Conservation (phyloP, 441 rosid genomes). For the Metrosideros polymorpha region DNA sequence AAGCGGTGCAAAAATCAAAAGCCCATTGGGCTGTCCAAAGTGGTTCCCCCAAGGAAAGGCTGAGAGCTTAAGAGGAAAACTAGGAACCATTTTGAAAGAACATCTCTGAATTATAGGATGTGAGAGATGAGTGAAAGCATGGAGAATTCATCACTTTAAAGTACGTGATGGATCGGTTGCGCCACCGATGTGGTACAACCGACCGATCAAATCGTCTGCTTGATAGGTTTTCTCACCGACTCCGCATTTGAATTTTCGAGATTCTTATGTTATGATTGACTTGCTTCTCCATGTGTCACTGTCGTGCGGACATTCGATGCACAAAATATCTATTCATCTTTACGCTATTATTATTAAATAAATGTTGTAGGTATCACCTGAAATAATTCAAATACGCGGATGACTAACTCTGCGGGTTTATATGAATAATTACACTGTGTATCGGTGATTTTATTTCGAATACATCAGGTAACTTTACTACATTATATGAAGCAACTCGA, state of each 20-base stretch:
- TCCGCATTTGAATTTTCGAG: rapidly evolving
- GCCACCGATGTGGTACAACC: not conserved
- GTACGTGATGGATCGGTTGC: not conserved
- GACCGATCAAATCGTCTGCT: rapidly evolving
- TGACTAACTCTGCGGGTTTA: no score
- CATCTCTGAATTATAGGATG: not conserved
- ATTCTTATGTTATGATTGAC: not conserved
- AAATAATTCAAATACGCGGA: no score
- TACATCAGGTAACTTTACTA: no score
- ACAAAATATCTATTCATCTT: rapidly evolving
- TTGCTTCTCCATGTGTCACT: not conserved
- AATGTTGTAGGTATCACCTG: not conserved
- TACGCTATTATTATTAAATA: not conserved
- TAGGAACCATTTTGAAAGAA: no score
- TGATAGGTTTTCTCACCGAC: not conserved
- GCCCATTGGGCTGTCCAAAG: no score
- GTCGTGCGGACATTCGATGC: not conserved
- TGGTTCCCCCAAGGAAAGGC: no score
- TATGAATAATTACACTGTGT: no score
- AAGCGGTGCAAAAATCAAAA: no score
- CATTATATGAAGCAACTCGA: no score
- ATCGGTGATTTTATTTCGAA: no score
- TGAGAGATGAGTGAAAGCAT: not conserved
- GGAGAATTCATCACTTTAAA: not conserved
- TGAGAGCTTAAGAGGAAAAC: no score